Evolutionary conservation across 192 early-diverging fungal species (phyloP), one percentile per base, ranked within the genome.

Genomic region (Lobosporangium transversale): DNA sequence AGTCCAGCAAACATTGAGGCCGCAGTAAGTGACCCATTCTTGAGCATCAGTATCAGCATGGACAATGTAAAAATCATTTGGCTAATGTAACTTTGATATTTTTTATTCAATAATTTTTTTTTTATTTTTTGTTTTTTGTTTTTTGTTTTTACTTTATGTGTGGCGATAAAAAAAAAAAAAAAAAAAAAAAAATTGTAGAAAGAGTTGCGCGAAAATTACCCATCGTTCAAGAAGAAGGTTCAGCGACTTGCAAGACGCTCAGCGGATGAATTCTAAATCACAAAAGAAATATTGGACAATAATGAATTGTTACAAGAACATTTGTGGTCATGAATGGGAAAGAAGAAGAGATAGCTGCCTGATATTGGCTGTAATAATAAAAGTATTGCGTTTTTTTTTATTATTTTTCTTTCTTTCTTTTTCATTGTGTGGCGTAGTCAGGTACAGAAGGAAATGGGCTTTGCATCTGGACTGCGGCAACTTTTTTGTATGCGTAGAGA

Each of bases 1-100:
- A 94, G 92, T 15, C 96, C 97, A 4, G 96, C 97, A 20, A 98
- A 99, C 55, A 80, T 96, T 18, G 94, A 98, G 58, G 95, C 97
- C 2, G 96, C 95, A 26, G 89, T 94, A 85, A 80, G 88, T 81
- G 23, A 52, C 2, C 24, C 4, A 31, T 53, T 17, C 50, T 40
- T 40, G 37, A 40, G 8, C 37, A 40, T 40, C 37, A 40, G 37
- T 14, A 40, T 10, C 37, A 40, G 8, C 37, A n/a, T n/a, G n/a
- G n/a, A n/a, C n/a, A n/a, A n/a, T n/a, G n/a, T n/a, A n/a, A n/a
- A n/a, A n/a, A n/a, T n/a, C n/a, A n/a, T n/a, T n/a, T n/a, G n/a
- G n/a, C n/a, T n/a, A 35, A 79, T 30, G 61, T 49, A 20, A 5
- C 36, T 1, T 10, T 21, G 6, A 37, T n/a, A 7, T 18, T 30